Evolutionary conservation across 2,329 filamentous ascomycete genomes (phyloP), one percentile per base, ranked within the genome.

Genomic region (Colletotrichum sp.): DNA sequence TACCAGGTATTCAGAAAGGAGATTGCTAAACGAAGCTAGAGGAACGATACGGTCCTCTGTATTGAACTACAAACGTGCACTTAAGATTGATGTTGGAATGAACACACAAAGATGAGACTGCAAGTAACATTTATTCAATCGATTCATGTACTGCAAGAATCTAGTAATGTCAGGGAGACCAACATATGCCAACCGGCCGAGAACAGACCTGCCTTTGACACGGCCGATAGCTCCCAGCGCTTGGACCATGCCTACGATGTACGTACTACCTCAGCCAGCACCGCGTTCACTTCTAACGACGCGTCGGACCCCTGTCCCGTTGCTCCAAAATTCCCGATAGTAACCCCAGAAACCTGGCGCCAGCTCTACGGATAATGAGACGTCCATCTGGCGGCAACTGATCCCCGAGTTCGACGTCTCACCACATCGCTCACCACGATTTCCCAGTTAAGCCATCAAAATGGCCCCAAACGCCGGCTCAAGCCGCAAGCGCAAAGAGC

Each of bases 401-500:
- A 39, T 18, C 34, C 62, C 32, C 10, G 28, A 24, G 16, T 12
- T n/a, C 62, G 24, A 64, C 32, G 16, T 24, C 34, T 24, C 62
- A 18, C 21, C 52, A 36, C 3, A 62, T n/a, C 34, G 8, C 10
- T 30, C n/a, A 34, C 13, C n/a, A 6, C 13, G 34, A 16, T 24
- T 44, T 57, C 13, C 15, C 34, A 18, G 18, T 36, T 15, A 24
- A 59, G n/a, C 34, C 13, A 24, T 16, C 36, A 70, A 16, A 18
- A 76, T 76, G 74, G 74, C 39, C 30, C 26, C 59, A n/a, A 30
- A 76, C 26, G 59, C 57, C 32, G 66, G 70, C 65, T 30, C 70
- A 32, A 73, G 69, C 32, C 73, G 52, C n/a, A 76, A 76, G 44
- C 74, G 74, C 59, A 60, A 34, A 59, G 73, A 75, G n/a, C 69